Conservation (phyloP, 164 flowering plant genomes). For the Aristolochia contorta region DNA sequence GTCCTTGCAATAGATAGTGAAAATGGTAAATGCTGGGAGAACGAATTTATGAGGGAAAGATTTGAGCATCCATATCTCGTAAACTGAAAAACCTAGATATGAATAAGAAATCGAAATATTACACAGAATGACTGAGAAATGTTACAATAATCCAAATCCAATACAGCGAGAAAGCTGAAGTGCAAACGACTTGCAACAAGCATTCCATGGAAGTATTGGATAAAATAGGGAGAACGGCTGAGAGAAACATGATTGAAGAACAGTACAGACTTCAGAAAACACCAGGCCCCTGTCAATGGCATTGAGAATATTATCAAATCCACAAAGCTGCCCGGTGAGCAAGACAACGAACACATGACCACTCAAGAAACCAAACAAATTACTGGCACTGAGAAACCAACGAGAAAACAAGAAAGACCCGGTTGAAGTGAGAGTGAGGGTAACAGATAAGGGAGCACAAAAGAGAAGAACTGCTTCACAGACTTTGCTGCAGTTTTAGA, state of each 20-base stretch:
- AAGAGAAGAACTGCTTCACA: not conserved
- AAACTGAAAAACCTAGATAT: conserved; percentile 30
- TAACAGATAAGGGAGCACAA: not conserved
- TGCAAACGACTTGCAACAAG: conserved; percentile 14
- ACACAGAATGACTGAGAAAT: conserved; percentile 15
- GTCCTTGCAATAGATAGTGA: conserved; percentile 23
- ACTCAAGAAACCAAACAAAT: no score
- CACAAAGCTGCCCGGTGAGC: no score
- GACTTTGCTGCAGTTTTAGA: not conserved
- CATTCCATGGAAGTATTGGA: conserved; percentile 21
- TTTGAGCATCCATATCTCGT: conserved; percentile 24
- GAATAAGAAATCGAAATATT: conserved; percentile 25
- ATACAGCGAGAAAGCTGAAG: conserved; percentile 21
- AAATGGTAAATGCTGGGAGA: conserved; percentile 15
- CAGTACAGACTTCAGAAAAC: conserved; percentile 7
- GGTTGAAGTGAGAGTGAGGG: conserved; percentile 1
- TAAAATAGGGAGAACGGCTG: not conserved
- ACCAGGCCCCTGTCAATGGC: conserved; percentile 35
- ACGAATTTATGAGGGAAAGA: conserved; percentile 10
- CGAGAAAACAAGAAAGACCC: conserved; percentile 1
- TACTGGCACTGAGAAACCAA: no score
- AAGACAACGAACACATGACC: no score
- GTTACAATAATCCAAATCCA: conserved; percentile 38
- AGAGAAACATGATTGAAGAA: not conserved
- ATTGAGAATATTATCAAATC: conserved; percentile 19